Evolutionary conservation across 1,284 basidiomycete species (phyloP).

Genomic region (Heterobasidion occidentale): DNA sequence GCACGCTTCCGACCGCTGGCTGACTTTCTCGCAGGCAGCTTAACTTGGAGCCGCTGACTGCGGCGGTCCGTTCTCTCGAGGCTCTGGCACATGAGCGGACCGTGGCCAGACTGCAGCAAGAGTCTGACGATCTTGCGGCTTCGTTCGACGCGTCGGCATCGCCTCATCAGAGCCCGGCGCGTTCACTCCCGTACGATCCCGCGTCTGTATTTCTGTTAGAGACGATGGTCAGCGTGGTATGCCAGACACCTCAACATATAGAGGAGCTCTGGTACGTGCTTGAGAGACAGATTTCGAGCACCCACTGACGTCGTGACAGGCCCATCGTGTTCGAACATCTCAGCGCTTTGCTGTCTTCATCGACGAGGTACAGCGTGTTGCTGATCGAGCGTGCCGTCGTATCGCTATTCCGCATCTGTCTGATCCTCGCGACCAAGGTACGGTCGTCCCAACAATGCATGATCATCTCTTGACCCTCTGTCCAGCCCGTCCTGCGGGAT

Average conservation of each 20-base stretch:
- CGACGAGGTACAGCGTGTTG: constrained; percentile 80
- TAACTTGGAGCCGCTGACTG: constrained; percentile 70
- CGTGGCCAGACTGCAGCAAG: constrained; percentile 65
- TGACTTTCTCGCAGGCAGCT: constrained; percentile 47
- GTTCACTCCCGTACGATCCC: constrained; percentile 81
- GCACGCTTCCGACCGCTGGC: constrained; percentile 5
- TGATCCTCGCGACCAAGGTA: constrained; percentile 74
- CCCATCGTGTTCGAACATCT: constrained; percentile 90
- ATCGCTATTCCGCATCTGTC: constrained; percentile 75
- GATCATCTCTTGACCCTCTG: constrained; percentile 1
- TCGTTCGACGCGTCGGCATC: constrained; percentile 24
- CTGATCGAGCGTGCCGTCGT: constrained; percentile 95
- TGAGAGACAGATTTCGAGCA: not conserved
- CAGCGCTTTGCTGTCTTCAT: constrained; percentile 69
- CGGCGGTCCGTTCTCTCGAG: constrained; percentile 82
- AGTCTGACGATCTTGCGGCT: constrained; percentile 43
- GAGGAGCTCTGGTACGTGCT: constrained; percentile 76
- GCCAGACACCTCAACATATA: constrained; percentile 69
- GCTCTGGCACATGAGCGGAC: constrained; percentile 84
- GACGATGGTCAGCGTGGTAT: constrained; percentile 85
- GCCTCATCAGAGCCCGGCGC: constrained; percentile 22
- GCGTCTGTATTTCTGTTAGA: constrained; percentile 92
- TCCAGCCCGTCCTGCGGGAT: constrained; percentile 71
- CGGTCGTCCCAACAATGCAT: constrained; percentile 14
- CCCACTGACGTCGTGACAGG: constrained; percentile 34